A percentile compares a stretch with the other conserved stretches of the same genome.
These are phyloP conservation scores for Diaporthe aspalathi DNA, from an alignment of 2,329 filamentous ascomycete species.

Conservation along the genomic window DNA sequence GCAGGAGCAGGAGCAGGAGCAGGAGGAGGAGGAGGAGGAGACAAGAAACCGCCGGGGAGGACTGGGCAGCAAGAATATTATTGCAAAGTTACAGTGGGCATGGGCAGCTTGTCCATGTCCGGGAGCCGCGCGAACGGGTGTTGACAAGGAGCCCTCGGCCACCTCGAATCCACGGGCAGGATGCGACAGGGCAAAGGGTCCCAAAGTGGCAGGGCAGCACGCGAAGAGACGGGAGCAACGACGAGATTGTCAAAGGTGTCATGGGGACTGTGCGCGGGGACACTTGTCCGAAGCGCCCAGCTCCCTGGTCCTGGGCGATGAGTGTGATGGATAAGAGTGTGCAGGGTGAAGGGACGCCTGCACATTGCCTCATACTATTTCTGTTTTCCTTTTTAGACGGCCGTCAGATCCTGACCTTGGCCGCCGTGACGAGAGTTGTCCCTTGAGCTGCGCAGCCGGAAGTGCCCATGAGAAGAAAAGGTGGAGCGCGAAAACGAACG, in stretches of 20 bases:
- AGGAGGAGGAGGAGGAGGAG: no score
- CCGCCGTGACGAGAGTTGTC: slow-evolving; percentile 3
- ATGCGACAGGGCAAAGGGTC: slow-evolving; percentile 15
- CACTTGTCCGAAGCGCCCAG: slow-evolving; percentile 13
- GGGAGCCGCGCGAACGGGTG: slow-evolving; percentile 25
- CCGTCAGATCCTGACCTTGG: neutral
- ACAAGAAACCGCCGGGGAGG: slow-evolving; percentile 1
- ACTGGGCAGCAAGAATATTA: slow-evolving; percentile 26
- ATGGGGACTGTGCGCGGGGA: slow-evolving; percentile 28
- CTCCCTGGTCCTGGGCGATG: slow-evolving; percentile 15
- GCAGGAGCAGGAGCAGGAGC: no score
- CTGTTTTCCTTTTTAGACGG: neutral
- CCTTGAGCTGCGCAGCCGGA: neutral
- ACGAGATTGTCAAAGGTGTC: slow-evolving; percentile 24
- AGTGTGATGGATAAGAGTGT: neutral
- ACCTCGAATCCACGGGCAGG: slow-evolving; percentile 11
- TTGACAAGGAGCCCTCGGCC: slow-evolving; percentile 28
- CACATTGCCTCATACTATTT: neutral
- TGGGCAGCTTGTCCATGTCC: slow-evolving; percentile 25
- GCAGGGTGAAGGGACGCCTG: slow-evolving; percentile 4
- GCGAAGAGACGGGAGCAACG: neutral
- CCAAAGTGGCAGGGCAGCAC: slow-evolving; percentile 3
- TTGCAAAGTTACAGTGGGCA: slow-evolving; percentile 31
- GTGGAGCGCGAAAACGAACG: slow-evolving; percentile 16
- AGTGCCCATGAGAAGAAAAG: neutral